phyloP scores from a whole-genome alignment of 805 yeast genomes.

The Deakozyma indianensis region DNA sequence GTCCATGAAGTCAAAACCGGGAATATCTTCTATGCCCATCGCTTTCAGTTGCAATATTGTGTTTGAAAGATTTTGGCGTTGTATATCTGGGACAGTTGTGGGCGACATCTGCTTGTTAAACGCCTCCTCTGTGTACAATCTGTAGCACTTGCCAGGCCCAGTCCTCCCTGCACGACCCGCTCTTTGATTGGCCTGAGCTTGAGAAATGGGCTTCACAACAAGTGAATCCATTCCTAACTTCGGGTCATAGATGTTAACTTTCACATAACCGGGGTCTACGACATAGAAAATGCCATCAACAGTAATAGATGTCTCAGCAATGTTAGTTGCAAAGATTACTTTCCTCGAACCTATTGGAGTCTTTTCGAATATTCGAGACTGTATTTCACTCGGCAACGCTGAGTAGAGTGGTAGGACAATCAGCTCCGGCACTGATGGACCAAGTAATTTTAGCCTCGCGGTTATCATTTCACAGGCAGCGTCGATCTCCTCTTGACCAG shows the following conservation, averaged over 20 bases:
- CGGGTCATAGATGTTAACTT: conserved; percentile 82
- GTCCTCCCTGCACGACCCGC: conserved; percentile 98
- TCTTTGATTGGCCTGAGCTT: conserved; percentile 91
- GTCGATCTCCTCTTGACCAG: conserved; percentile 95
- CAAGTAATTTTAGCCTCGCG: conserved; percentile 53
- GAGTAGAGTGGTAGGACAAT: conserved; percentile 82
- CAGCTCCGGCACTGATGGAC: conserved; percentile 36
- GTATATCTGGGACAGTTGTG: conserved; percentile 84
- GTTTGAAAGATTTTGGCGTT: conserved; percentile 64
- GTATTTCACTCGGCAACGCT: conserved; percentile 75
- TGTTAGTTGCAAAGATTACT: conserved; percentile 87
- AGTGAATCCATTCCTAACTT: conserved; percentile 79
- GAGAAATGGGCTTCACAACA: conserved; percentile 76
- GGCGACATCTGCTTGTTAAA: conserved; percentile 62
- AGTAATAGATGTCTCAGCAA: conserved; percentile 93
- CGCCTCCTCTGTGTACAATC: conserved; percentile 76
- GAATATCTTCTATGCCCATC: conserved; percentile 69
- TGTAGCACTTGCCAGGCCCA: conserved; percentile 88
- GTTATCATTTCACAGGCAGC: conserved; percentile 58
- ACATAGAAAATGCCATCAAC: conserved; percentile 93
- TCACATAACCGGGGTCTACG: conserved; percentile 89
- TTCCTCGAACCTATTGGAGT: conserved; percentile 71
- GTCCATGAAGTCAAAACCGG: conserved; percentile 83
- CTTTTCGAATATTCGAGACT: conserved; percentile 68
- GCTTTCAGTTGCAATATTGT: conserved; percentile 67